phyloP scores from a whole-genome alignment of 805 yeast species.

The Torulaspora quercuum region DNA sequence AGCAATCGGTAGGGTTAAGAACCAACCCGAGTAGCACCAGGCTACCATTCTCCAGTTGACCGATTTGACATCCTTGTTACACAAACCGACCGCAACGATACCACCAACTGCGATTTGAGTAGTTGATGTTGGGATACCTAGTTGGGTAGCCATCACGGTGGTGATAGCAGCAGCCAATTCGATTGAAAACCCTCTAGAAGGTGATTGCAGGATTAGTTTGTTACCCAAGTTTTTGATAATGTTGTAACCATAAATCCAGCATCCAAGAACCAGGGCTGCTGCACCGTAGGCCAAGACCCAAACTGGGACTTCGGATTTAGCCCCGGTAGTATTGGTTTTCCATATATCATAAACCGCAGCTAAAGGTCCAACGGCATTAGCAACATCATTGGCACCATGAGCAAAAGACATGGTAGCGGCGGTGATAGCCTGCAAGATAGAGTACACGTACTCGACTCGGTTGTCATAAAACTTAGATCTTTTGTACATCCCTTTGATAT shows the following conservation, averaged over 20 bases:
- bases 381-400: conserved; percentile 77
- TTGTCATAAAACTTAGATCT: conserved; percentile 65
- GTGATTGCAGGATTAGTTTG: conserved; percentile 70
- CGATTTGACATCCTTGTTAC: conserved; percentile 58
- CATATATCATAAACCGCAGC: conserved; percentile 62
- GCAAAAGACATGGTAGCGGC: conserved; percentile 81
- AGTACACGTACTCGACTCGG: conserved; percentile 64
- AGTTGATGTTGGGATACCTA: conserved; percentile 69
- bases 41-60: conserved; percentile 75
- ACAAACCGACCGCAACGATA: conserved; percentile 69
- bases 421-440: conserved; percentile 65
- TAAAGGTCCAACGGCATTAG: conserved; percentile 75
- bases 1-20: conserved; percentile 68
- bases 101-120: conserved; percentile 80
- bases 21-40: conserved; percentile 72
- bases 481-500: conserved; percentile 49
- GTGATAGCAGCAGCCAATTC: conserved; percentile 79
- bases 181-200: conserved; percentile 71
- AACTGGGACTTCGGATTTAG: conserved; percentile 58
- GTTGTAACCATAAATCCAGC: conserved; percentile 68
- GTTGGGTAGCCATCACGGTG: conserved; percentile 69
- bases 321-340: conserved; percentile 45
- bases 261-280: conserved; percentile 60
- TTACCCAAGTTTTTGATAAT: conserved; percentile 71
- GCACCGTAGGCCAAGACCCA: conserved; percentile 73